Evolutionary conservation across 495 filamentous ascomycete species (phyloP).

Genomic region (Hypoxylon perforatum): DNA sequence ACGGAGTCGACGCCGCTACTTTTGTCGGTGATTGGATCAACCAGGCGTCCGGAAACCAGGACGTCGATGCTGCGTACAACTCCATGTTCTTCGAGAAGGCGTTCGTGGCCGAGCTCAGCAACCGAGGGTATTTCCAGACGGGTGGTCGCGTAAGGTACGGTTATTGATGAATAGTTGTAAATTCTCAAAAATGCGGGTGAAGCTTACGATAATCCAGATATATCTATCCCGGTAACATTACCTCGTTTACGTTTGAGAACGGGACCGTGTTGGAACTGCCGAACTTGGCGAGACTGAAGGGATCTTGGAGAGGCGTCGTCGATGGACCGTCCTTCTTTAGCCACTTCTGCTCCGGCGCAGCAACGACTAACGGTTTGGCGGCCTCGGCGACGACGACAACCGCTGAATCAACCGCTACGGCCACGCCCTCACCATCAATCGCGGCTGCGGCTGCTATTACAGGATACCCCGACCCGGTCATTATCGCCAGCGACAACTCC

Average conservation of each 20-base stretch:
- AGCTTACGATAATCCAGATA: slow-evolving; percentile 33
- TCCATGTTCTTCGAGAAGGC: slow-evolving; percentile 54
- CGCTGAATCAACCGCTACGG: slow-evolving; percentile 12
- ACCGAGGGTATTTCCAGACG: slow-evolving; percentile 42
- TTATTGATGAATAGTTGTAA: neutral
- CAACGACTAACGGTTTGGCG: slow-evolving; percentile 8
- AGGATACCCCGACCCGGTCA: slow-evolving; percentile 63
- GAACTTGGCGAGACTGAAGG: slow-evolving; percentile 53
- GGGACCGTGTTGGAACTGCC: slow-evolving; percentile 47
- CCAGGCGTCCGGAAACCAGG: slow-evolving; percentile 50
- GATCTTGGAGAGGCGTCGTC: slow-evolving; percentile 45
- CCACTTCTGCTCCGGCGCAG: slow-evolving; percentile 48
- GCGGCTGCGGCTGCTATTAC: slow-evolving; percentile 44
- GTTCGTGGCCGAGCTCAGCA: slow-evolving; percentile 37
- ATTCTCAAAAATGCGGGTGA: neutral
- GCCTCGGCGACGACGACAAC: slow-evolving; percentile 30
- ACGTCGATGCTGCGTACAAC: slow-evolving; percentile 62
- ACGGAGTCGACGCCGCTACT: slow-evolving; percentile 49
- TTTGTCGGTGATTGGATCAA: slow-evolving; percentile 47
- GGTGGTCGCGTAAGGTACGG: slow-evolving; percentile 46
- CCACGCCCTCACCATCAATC: slow-evolving; percentile 25
- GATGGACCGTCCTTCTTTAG: slow-evolving; percentile 53
- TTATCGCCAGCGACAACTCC: slow-evolving; percentile 52
- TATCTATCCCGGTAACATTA: slow-evolving; percentile 53
- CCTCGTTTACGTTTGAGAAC: slow-evolving; percentile 57